Evolutionary conservation across 768 basidiomycete genomes (phyloP), one percentile per base, ranked within the genome.

Genomic region (Mycena pura): DNA sequence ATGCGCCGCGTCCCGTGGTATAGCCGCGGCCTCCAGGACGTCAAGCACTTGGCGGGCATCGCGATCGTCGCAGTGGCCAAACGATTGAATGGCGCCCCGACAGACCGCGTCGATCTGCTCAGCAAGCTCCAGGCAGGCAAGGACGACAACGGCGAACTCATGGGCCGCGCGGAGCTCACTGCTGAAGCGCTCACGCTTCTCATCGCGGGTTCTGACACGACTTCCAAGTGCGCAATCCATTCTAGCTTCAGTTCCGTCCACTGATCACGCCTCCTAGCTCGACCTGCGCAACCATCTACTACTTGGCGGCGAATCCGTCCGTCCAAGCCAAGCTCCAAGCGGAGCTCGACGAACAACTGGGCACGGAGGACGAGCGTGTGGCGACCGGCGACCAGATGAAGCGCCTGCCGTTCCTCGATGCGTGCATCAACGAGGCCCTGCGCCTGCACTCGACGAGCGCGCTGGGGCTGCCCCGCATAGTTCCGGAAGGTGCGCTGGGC

Each of bases 141-240:
- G 64, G 95, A 96, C 69, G 85, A 87, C 45, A 74, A 82, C n/a
- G 95, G 95, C 15, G 86, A 93, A 4, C 86, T 82, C 1, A 89
- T 97, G 90, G 87, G 90, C 0, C 80, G 82, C 25, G 86, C 86
- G 66, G 95, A 96, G 70, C 76, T 97, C 56, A 96, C 93, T 1
- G 94, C 94, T 0, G 95, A 97, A 77, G 90, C 91, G 43, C 74
- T 92, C 19, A 94, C 93, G 1, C 85, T 94, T 46, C 82, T 95
- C 17, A 94, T 95, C 64, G 93, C 93, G 6, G 94, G 94, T 1
- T 91, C 90, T 4, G 95, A 97, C 69, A 97, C 95, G 1, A 96
- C 95, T 0, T 95, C 94, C 44, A 97, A 96, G 92, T 93, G 66
- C 61, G 88, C 34, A 36, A n/a, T n/a, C 34, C 34, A 17, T 36